Evolutionary conservation across 768 basidiomycete genomes (phyloP).

Genomic region (Serendipita indica): DNA sequence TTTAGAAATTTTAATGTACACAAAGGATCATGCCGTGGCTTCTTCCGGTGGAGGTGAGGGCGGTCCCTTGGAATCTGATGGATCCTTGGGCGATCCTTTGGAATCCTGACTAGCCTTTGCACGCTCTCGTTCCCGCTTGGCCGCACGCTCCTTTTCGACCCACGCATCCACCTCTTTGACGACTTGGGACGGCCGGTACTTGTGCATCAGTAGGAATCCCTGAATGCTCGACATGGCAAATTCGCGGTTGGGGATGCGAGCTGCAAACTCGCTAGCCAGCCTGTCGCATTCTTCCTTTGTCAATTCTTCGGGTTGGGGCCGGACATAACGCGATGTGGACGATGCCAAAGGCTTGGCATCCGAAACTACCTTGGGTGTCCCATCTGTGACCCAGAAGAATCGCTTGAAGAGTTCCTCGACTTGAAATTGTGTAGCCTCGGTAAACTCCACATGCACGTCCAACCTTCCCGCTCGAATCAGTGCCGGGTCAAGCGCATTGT

Average conservation of each 20-base stretch:
- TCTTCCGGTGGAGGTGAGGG: neutral
- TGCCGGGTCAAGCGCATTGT: slow-evolving; percentile 52
- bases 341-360: neutral
- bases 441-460: slow-evolving; percentile 67
- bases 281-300: slow-evolving; percentile 25
- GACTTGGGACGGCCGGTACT: slow-evolving; percentile 43
- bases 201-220: slow-evolving; percentile 57
- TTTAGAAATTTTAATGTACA: no score
- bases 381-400: slow-evolving; percentile 34
- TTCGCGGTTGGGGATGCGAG: slow-evolving; percentile 33
- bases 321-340: neutral
- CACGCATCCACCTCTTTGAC: slow-evolving; percentile 32
- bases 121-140: neutral
- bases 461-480: slow-evolving; percentile 65
- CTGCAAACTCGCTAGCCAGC: slow-evolving; percentile 44
- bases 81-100: no score
- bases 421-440: slow-evolving; percentile 55
- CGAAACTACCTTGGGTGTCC: neutral
- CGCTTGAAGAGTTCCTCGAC: slow-evolving; percentile 47
- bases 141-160: slow-evolving; percentile 32
- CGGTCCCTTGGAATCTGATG: neutral
- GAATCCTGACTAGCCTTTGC: no score
- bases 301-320: slow-evolving; percentile 17
- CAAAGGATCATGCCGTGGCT: no score
- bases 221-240: slow-evolving; percentile 32